phyloP scores from a whole-genome alignment of 1,139 yeast genomes.

The Hanseniaspora sp. region DNA sequence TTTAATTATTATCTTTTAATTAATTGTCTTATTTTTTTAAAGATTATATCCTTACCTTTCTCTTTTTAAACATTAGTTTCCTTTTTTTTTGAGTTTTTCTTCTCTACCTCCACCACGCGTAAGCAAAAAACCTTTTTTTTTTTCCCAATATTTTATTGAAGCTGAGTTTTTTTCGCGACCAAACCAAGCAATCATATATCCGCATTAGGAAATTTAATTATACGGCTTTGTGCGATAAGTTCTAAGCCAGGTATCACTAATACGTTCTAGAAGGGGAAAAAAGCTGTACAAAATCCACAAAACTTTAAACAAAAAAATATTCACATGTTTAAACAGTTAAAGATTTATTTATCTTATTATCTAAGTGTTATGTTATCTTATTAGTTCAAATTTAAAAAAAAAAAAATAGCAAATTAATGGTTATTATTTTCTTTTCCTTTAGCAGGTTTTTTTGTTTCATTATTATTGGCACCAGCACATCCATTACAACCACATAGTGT shows the following conservation, averaged over 20 bases:
- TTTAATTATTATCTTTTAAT: too few relatives aligned
- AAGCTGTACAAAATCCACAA: not conserved
- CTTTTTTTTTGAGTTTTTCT: too few relatives aligned
- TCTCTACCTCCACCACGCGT: not conserved
- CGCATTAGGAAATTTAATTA: slow-evolving; percentile 6
- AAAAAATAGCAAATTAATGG: not conserved
- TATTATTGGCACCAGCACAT: slow-evolving; percentile 62
- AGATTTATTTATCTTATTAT: slow-evolving; percentile 15
- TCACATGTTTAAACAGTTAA: too few relatives aligned
- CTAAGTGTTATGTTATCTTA: slow-evolving; percentile 17
- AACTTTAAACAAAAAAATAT: not conserved
- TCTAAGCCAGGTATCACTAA: slow-evolving; percentile 21
- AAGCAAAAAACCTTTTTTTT: not conserved
- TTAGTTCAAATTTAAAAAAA: not conserved
- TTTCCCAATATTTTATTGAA: not conserved
- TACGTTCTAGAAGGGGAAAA: too few relatives aligned
- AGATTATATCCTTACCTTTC: too few relatives aligned
- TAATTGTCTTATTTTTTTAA: too few relatives aligned
- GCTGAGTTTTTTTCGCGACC: not conserved
- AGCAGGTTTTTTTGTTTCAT: not conserved
- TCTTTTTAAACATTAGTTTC: too few relatives aligned
- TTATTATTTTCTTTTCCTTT: not conserved
- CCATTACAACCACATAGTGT: slow-evolving; percentile 70
- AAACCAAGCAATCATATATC: not conserved
- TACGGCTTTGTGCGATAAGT: not conserved